Conservation (phyloP, 2,329 filamentous ascomycete species). For the Fusarium sp. region DNA sequence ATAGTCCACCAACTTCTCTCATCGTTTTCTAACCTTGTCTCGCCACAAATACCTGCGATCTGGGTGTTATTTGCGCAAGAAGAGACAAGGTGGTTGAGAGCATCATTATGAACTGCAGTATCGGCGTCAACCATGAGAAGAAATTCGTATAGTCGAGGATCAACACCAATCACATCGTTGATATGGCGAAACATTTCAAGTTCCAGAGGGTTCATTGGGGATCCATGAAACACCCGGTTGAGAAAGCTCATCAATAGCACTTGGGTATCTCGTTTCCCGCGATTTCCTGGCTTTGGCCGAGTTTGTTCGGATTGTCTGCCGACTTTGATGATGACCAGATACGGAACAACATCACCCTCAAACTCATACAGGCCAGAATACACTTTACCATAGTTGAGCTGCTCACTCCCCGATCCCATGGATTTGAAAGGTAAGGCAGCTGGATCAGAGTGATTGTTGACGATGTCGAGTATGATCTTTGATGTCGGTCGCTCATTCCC, state of each 20-base stretch:
- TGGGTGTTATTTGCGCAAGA: slow-evolving; percentile 94
- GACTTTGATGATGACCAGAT: slow-evolving; percentile 95
- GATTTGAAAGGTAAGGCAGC: slow-evolving; percentile 95
- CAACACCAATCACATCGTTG: slow-evolving; percentile 98
- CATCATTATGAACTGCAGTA: slow-evolving; percentile 92
- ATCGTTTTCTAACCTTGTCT: slow-evolving; percentile 96
- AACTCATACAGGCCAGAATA: slow-evolving; percentile 98
- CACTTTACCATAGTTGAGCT: slow-evolving; percentile 98
- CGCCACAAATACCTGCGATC: slow-evolving; percentile 97
- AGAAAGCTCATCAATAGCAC: slow-evolving; percentile 97
- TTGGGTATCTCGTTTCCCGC: slow-evolving; percentile 98
- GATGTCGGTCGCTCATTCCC: slow-evolving; percentile 97
- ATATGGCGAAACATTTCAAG: slow-evolving; percentile 99
- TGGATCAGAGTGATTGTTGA: slow-evolving; percentile 96
- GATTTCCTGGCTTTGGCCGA: slow-evolving; percentile 95
- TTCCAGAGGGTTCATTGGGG: slow-evolving; percentile 95
- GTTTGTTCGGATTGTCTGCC: slow-evolving; percentile 95
- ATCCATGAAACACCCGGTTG: slow-evolving; percentile 95
- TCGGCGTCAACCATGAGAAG: slow-evolving; percentile 98
- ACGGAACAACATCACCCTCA: slow-evolving; percentile 97
- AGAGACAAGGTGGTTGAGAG: slow-evolving; percentile 93
- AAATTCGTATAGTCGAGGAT: slow-evolving; percentile 97
- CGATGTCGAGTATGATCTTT: slow-evolving; percentile 97
- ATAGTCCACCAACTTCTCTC: slow-evolving; percentile 98
- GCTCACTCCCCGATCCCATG: slow-evolving; percentile 88